Evolutionary conservation across 2,329 filamentous ascomycete species (phyloP), one percentile per base, ranked within the genome.

Genomic region (Botrytis fragariae): DNA sequence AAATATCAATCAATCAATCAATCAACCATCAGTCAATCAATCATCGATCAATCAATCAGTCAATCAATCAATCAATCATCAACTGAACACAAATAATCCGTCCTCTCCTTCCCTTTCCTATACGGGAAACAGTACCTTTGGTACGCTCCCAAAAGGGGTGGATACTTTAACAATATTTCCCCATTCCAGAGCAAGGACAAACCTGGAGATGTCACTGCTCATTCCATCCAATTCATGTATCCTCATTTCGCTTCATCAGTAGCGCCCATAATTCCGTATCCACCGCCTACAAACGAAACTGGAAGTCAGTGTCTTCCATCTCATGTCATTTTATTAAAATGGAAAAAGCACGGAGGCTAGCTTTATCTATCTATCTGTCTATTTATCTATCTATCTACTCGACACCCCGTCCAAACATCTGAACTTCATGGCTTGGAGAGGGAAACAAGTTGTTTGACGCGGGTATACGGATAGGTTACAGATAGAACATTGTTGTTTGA

Each of bases 221-320:
- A 51, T 51, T 54, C n/a, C 32, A 39, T 67, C 63, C 32, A 67
- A 37, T 45, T 67, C 20, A 18, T 67, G 18, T 54, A 54, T 54
- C 25, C 51, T 67, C 64, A 67, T 67, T 29, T 67, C 64, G 64
- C 64, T 67, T 67, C 45, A 3, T 20, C 14, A 32, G 8, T 67
- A 67, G 32, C 45, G 45, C 32, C 22, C 35, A 37, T 29, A 18
- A 29, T 57, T 18, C 7, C 14, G n/a, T 57, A 29, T 57, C 51
- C 51, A 29, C 51, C 2, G 45, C 32, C 7, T 51, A 25, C 32
- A 64, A 63, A 32, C n/a, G 16, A 45, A 64, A 32, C 16, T 10
- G 18, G 39, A 10, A 63, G 8, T 10, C 48, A 54, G 25, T 16
- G 12, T n/a, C 48, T 5, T 54, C 51, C n/a, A 57, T 32, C n/a